Percentiles rank a stretch among this genome's conserved stretches.
These are phyloP conservation scores for Ceratocystis huliohia DNA, from an alignment of 2,329 filamentous ascomycete genomes.

Conservation along the genomic window DNA sequence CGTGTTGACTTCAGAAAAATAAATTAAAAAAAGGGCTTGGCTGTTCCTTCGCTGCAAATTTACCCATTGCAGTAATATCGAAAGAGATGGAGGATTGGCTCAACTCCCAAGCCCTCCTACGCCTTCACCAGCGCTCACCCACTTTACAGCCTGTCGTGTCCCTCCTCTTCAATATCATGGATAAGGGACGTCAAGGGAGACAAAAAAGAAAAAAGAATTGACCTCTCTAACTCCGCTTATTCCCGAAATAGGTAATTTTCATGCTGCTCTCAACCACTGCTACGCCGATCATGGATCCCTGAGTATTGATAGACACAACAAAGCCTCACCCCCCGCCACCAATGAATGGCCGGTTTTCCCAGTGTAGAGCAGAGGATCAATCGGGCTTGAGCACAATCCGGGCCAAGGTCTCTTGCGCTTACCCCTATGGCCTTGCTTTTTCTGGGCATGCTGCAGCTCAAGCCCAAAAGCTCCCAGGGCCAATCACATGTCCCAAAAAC, in stretches of 20 bases:
- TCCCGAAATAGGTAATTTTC: background rate
- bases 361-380: too few species aligned
- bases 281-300: background rate
- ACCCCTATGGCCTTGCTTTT: too few species aligned
- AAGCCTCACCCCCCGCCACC: background rate
- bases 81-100: background rate
- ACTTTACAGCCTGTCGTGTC: background rate
- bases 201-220: background rate
- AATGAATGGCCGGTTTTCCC: background rate
- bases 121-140: background rate
- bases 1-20: too few species aligned
- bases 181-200: background rate
- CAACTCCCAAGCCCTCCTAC: background rate
- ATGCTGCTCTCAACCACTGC: background rate
- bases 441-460: background rate
- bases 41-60: background rate
- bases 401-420: background rate
- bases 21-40: background rate
- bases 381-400: background rate
- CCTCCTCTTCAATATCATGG: background rate
- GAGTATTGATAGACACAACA: background rate
- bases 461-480: background rate
- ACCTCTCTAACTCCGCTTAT: background rate
- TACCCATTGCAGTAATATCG: background rate
- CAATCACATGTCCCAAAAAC: background rate